Evolutionary conservation across 106 monocot genomes (phyloP), one percentile per base, ranked within the genome.

Genomic region (Chionographis japonica): DNA sequence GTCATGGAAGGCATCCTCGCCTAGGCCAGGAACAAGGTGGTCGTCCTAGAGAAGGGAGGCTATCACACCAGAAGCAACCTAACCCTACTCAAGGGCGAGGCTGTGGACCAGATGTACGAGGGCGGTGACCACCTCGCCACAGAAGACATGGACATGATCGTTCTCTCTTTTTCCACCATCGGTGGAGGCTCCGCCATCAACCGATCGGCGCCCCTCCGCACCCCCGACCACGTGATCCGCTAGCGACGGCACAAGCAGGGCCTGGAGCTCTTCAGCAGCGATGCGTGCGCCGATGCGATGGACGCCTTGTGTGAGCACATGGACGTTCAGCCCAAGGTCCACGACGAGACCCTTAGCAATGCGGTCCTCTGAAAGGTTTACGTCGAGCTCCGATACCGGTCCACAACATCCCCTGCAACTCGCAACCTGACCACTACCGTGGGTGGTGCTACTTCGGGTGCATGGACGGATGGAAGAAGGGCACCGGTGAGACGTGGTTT

Each of bases 381-480:
- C 71, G 1, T 15, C 4, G 75, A 79, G 66, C 71, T 93, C n/a
- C 89, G 89, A 8, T 84, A 84, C 70, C 67, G 0, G 89, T 89
- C 11, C 11, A 54, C 4, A 61, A 69, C 72, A 70, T 89, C 9
- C 77, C 86, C 43, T 41, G 81, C 16, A 93, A 93, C 38, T 58
- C 86, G 2, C 70, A 76, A 43, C 42, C 39, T 9, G 79, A 84
- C 63, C 93, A 93, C 63, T 20, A 79, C 79, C 89, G 93, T 59
- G 93, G 93, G 10, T 82, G 93, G 86, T 89, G 89, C 58, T 72
- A 77, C 62, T 84, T 89, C 27, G 93, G 93, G 0, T 93, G 92
- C 69, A 81, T 38, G 53, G 75, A 81, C 36, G 86, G 89, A 3
- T n/a, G 41, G 36, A 93, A 93, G 76, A 69, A 81, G 50, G 83